Conservation (phyloP, 108 stramenopile species). For the Pseudonitzschia multistriata region DNA sequence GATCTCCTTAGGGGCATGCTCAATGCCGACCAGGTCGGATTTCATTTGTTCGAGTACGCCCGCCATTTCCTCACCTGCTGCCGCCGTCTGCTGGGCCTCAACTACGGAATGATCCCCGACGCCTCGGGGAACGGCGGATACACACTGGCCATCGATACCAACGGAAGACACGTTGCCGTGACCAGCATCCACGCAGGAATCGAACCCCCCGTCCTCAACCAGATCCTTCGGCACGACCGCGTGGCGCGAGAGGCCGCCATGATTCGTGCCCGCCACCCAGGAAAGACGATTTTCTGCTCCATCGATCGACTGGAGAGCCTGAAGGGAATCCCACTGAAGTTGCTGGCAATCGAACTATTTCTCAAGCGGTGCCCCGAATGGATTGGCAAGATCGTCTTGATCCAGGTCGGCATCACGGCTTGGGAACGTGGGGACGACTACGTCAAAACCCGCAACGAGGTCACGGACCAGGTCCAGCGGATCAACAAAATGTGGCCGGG, state of each 20-base stretch:
- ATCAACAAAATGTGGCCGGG: slow-evolving; percentile 87
- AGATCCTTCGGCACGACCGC: slow-evolving; percentile 62
- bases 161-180: slow-evolving; percentile 92
- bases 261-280: slow-evolving; percentile 73
- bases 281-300: slow-evolving; percentile 84
- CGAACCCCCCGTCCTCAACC: slow-evolving; percentile 84
- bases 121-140: slow-evolving; percentile 66
- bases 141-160: slow-evolving; percentile 87
- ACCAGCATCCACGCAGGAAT: slow-evolving; percentile 96
- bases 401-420: slow-evolving; percentile 93
- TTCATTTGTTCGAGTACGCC: slow-evolving; percentile 99
- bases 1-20: slow-evolving; percentile 94
- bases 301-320: slow-evolving; percentile 95
- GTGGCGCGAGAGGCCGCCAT: slow-evolving; percentile 53
- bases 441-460: slow-evolving; percentile 71
- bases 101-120: slow-evolving; percentile 92
- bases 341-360: slow-evolving; percentile 92
- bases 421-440: slow-evolving; percentile 89
- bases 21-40: slow-evolving; percentile 97
- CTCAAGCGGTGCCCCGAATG: slow-evolving; percentile 85
- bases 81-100: slow-evolving; percentile 92
- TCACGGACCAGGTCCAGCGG: slow-evolving; percentile 70
- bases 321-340: slow-evolving; percentile 94
- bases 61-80: slow-evolving; percentile 98
- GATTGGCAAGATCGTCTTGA: slow-evolving; percentile 89